phyloP scores from a whole-genome alignment of 768 basidiomycete genomes.

The Boletus eberwhitei region DNA sequence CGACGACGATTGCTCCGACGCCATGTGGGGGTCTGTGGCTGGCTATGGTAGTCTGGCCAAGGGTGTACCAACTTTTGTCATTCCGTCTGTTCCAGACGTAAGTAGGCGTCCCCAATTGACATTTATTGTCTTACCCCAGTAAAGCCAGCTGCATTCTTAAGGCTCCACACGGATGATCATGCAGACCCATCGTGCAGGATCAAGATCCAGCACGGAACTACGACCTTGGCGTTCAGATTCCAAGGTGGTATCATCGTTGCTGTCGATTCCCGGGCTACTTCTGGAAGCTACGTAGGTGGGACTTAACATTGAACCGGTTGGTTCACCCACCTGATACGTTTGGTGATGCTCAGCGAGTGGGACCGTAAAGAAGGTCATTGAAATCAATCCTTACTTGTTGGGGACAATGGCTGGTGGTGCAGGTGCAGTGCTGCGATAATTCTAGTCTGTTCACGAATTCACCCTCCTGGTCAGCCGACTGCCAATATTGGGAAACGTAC shows the following conservation, averaged over 20 bases:
- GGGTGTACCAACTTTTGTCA: constrained; percentile 67
- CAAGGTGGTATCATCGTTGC: constrained; percentile 98
- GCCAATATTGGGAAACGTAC: constrained; percentile 98
- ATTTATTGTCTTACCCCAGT: constrained; percentile 8
- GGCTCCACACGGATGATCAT: constrained; percentile 92
- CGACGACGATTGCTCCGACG: constrained; percentile 59
- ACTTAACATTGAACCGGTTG: constrained; percentile 11
- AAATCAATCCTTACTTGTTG: constrained; percentile 98
- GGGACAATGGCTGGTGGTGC: constrained; percentile 99
- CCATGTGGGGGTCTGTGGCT: constrained; percentile 81
- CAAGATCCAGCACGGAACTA: constrained; percentile 98
- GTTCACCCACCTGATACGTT: background rate
- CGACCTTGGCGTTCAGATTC: constrained; percentile 95
- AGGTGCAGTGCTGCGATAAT: constrained; percentile 47
- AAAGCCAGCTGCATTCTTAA: constrained; percentile 88
- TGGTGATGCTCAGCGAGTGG: constrained; percentile 65
- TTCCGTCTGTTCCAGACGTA: constrained; percentile 77
- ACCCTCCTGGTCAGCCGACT: constrained; percentile 61
- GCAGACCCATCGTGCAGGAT: constrained; percentile 93
- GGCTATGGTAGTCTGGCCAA: constrained; percentile 74
- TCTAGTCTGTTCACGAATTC: constrained; percentile 2
- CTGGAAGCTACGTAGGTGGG: constrained; percentile 94
- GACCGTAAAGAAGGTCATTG: constrained; percentile 99
- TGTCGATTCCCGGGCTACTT: constrained; percentile 97
- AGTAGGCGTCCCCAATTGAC: constrained; percentile 27